Conservation (phyloP, 768 basidiomycete genomes). For the Agaricus sinodeliciosus region DNA sequence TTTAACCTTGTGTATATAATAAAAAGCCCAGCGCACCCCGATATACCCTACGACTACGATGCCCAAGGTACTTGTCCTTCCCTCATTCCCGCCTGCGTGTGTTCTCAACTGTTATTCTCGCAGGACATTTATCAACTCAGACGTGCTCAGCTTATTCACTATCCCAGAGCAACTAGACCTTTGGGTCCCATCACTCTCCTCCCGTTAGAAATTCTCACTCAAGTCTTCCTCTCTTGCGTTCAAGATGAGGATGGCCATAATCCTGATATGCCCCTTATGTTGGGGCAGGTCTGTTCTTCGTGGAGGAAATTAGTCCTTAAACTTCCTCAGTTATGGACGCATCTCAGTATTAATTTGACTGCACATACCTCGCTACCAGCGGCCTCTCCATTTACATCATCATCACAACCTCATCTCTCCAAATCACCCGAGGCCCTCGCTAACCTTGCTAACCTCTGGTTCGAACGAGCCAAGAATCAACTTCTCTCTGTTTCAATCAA, state of each 20-base stretch:
- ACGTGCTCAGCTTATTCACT: conserved; percentile 2
- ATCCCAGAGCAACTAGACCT: neutral
- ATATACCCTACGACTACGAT: neutral
- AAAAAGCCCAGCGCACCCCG: conserved; percentile 3
- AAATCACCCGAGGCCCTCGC: neutral
- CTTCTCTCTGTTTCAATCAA: conserved; percentile 9
- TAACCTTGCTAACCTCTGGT: conserved; percentile 6
- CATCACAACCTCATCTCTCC: neutral
- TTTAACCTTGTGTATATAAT: neutral
- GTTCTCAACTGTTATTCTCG: neutral
- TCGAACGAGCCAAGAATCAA: conserved; percentile 3
- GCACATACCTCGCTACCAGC: neutral
- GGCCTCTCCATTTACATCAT: neutral
- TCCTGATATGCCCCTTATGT: neutral
- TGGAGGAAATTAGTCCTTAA: conserved; percentile 2
- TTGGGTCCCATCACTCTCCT: conserved; percentile 2
- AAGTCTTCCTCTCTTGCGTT: conserved; percentile 3
- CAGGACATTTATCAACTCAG: conserved; percentile 1
- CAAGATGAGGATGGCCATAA: neutral
- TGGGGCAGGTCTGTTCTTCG: conserved; percentile 9
- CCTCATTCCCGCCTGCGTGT: neutral
- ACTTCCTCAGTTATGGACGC: conserved; percentile 6
- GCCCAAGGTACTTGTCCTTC: neutral
- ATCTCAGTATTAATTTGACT: conserved; percentile 1
- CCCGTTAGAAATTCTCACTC: conserved; percentile 1